Base-by-base conservation (phyloP, 495 filamentous ascomycete species). In the Lasiosphaeria ovina region DNA sequence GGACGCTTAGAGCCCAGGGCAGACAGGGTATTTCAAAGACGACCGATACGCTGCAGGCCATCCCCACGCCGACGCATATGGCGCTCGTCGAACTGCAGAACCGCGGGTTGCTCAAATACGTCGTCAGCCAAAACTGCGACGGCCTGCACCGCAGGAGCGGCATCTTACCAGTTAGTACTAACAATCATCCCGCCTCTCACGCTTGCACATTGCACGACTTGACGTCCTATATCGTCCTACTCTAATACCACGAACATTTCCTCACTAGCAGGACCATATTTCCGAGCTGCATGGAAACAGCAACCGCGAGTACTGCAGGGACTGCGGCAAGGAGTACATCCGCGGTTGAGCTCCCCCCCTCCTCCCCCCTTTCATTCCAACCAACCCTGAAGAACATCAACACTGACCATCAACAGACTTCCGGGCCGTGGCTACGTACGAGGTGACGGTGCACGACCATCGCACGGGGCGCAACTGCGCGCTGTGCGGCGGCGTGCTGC, bases 61-160 rank as follows among this genome's bases (percentile, higher is more conserved):
- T 79, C 32, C 75, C 77, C n/a, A 78, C 75, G 4, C 60, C 67
- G 40, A 75, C 76, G 0, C 77, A 81, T 58, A 81, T 81, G 76
- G 78, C 77, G 4, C 69, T 81, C 3, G 78, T 79, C 0, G 76
- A 74, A 58, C 58, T 79, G 47, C 77, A 79, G 54, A 70, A 76
- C 34, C 63, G 60, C 2, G 74, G 72, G 9, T 55, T 77, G 2
- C 42, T 79, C 50, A 79, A 76, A 59, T 74, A 78, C 60, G 55
- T 79, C 32, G 60, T 81, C 40, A 78, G 75, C 63, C 74, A 79
- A 60, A 79, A 81, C 61, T 79, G 77, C 63, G 77, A 81, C 58
- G 76, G 73, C 0, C 62, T 79, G 34, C 76, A 81, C 55, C 67
- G 78, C 32, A 72, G 62, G 59, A 79, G 75, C 57, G 77, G 77